Percentiles rank a stretch among this genome's conserved stretches.
Conservation (phyloP, 2,329 filamentous ascomycete species). For the Thielaviopsis musarum region DNA sequence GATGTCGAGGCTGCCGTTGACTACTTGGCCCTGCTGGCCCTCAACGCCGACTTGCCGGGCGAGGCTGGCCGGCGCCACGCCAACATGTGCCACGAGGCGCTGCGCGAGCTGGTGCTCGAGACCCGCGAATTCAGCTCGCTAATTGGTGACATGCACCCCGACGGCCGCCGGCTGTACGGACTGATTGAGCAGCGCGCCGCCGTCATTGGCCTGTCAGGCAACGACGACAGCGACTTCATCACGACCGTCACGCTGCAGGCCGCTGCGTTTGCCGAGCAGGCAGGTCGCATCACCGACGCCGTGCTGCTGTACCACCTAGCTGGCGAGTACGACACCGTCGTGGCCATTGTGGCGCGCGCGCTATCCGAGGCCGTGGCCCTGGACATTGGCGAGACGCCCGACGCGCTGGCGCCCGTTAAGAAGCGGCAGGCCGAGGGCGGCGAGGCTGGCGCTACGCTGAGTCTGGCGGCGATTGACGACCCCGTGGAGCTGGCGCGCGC, state of each 20-base stretch:
- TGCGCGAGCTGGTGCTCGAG: constrained; percentile 90
- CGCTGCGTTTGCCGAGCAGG: constrained; percentile 83
- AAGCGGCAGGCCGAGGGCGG: constrained; percentile 45
- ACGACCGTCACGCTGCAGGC: constrained; percentile 86
- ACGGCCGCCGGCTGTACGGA: constrained; percentile 72
- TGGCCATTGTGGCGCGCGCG: constrained; percentile 73
- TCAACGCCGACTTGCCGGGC: constrained; percentile 69
- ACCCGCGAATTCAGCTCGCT: constrained; percentile 89
- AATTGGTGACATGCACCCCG: constrained; percentile 74
- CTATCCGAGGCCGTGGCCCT: constrained; percentile 78
- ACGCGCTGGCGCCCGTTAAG: constrained; percentile 65
- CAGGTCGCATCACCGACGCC: constrained; percentile 81
- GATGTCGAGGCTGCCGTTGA: constrained; percentile 82
- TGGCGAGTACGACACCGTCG: constrained; percentile 89
- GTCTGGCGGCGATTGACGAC: constrained; percentile 37
- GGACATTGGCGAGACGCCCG: constrained; percentile 66
- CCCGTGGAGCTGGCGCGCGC: constrained; percentile 41
- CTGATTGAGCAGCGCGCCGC: constrained; percentile 72
- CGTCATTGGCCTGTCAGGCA: constrained; percentile 63
- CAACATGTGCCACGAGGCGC: constrained; percentile 73
- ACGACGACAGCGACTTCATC: constrained; percentile 56
- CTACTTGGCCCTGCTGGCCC: constrained; percentile 78
- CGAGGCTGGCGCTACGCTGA: constrained; percentile 28
- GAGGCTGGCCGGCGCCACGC: constrained; percentile 61
- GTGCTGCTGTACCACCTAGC: constrained; percentile 89